Base-by-base conservation (phyloP, 176 grass and related monocot species). In the Puya raimondii region DNA sequence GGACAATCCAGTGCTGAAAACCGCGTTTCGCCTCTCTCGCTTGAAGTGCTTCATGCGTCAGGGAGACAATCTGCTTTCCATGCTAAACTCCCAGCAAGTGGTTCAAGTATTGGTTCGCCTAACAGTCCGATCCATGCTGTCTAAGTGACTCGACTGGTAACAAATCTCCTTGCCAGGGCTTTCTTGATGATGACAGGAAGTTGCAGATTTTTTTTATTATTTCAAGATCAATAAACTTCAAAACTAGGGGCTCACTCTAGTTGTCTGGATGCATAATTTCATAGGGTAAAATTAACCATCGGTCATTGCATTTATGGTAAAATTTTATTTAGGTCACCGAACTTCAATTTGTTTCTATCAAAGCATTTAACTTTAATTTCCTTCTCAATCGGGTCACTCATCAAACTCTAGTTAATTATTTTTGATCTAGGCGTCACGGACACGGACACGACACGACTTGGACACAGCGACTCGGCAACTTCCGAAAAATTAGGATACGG, bases 61-160 rank as follows among this genome's bases (percentile, higher is more conserved):
- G 81, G 72, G 2, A 84, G 81, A 75, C 86, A 72, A 81, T 88
- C 81, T 68, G 86, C 86, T 79, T 88, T 88, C 54, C 81, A 88
- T 88, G 81, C 66, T 57, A 79, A 78, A 78, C 75, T 56, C 33
- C 56, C 64, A 58, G 2, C 64, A 54, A 47, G 76, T 59, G n/a
- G 12, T 21, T 59, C 54, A 21, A 59, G 16, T 16, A 6, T 59
- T 15, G 20, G 78, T 6, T 78, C 81, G 1, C 73, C 78, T 9
- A 80, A 80, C 1, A 68, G 22, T 68, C 53, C 74, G 22, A 81
- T 88, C 73, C 78, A 63, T 1, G 70, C 74, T 63, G 57, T 81
- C 72, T 77, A 42, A 84, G 68, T 75, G 66, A 72, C 49, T 74
- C 48, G 18, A 66, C 0, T 11, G 23, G 1, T 49, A 61, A 72